Conservation (phyloP, 192 early-diverging fungal species). For the Mortierella hygrophila region DNA sequence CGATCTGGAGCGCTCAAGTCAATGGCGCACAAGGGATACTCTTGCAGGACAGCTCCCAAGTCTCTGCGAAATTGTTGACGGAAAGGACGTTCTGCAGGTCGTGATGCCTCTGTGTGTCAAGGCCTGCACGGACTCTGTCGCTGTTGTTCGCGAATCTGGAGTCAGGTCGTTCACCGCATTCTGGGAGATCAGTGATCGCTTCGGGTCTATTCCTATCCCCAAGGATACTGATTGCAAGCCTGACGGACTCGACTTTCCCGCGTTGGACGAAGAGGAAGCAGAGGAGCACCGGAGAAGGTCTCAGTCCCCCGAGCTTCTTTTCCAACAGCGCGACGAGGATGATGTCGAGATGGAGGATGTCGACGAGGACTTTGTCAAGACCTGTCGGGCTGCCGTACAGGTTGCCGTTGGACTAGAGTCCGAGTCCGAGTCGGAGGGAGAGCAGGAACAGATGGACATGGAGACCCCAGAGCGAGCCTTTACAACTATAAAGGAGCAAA, state of each 20-base stretch:
- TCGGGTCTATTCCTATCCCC: conserved; percentile 9
- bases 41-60: conserved; percentile 75
- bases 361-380: conserved; percentile 7
- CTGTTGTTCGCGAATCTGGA: conserved; percentile 67
- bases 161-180: conserved; percentile 50
- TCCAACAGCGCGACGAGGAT: conserved; percentile 36
- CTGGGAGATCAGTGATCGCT: conserved; percentile 27
- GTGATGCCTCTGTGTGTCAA: conserved; percentile 76
- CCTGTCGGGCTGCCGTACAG: background rate
- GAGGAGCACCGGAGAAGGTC: conserved; percentile 1
- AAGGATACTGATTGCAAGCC: background rate
- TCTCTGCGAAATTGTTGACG: conserved; percentile 73
- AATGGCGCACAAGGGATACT: conserved; percentile 81
- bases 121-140: conserved; percentile 65
- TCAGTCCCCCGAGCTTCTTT: background rate
- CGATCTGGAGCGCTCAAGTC: conserved; percentile 69
- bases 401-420: background rate
- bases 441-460: background rate
- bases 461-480: background rate
- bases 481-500: conserved; percentile 40
- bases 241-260: conserved; percentile 34
- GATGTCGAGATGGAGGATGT: conserved; percentile 53
- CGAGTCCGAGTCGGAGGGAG: background rate
- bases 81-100: conserved; percentile 69
- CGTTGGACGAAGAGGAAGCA: conserved; percentile 43